phyloP scores from a whole-genome alignment of 306 rosid genomes.

The Dalbergia cochinchinensis region DNA sequence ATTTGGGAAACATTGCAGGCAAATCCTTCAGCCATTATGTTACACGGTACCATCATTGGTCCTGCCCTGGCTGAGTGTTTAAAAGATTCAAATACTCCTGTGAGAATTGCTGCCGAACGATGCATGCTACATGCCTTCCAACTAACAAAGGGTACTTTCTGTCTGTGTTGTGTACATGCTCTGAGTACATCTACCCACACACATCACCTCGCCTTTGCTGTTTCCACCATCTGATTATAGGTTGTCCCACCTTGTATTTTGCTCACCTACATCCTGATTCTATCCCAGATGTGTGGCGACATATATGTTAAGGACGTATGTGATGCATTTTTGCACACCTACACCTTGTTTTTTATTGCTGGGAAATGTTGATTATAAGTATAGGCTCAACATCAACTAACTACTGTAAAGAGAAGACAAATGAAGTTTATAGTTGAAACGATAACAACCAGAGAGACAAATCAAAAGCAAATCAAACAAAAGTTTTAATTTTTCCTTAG shows the following conservation, averaged over 20 bases:
- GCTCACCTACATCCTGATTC: too few species aligned
- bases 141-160: constrained; percentile 74
- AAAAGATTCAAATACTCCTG: constrained; percentile 90
- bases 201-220: neutral
- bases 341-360: neutral
- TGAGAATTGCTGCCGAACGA: constrained; percentile 96
- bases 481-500: too few species aligned
- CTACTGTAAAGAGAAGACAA: neutral
- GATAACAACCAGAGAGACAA: neutral
- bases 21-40: constrained; percentile 64
- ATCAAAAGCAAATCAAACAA: neutral
- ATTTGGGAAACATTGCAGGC: constrained; percentile 61
- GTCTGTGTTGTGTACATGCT: constrained; percentile 31
- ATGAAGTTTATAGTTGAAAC: constrained; percentile 21
- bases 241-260: neutral
- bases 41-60: constrained; percentile 65
- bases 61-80: constrained; percentile 88
- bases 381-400: constrained; percentile 14
- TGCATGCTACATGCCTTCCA: constrained; percentile 84
- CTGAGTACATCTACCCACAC: neutral
- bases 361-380: neutral
- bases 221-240: neutral
- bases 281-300: too few species aligned
- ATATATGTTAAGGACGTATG: too few species aligned
- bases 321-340: too few species aligned